These are phyloP conservation scores for Aegilops bicornis DNA, from an alignment of 176 grass and related monocot species.

Conservation along the genomic window DNA sequence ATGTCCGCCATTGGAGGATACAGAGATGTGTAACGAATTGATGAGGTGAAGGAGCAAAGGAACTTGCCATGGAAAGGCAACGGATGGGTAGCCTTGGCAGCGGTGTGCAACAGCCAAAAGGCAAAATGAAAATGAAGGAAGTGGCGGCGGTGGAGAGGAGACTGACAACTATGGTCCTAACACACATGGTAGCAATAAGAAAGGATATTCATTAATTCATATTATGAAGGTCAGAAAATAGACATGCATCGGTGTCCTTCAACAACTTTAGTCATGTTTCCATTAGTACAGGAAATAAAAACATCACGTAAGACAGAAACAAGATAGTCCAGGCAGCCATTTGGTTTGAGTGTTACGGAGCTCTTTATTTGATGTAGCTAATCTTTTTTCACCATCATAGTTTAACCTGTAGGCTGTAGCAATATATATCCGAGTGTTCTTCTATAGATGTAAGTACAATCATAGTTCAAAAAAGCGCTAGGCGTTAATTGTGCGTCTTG, in stretches of 20 bases:
- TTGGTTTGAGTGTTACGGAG: constrained; percentile 88
- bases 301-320: constrained; percentile 78
- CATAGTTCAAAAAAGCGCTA: too few relatives aligned
- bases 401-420: constrained; percentile 86
- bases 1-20: too few relatives aligned
- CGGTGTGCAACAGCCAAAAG: too few relatives aligned
- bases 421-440: constrained; percentile 78
- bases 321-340: constrained; percentile 97
- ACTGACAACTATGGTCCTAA: too few relatives aligned
- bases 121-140: too few relatives aligned
- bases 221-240: constrained; percentile 2
- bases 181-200: neutral
- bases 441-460: constrained; percentile 69
- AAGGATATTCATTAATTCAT: neutral
- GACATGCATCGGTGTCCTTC: constrained; percentile 82
- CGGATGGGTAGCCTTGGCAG: too few relatives aligned
- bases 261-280: constrained; percentile 97
- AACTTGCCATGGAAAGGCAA: too few relatives aligned
- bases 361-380: constrained; percentile 58
- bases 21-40: too few relatives aligned
- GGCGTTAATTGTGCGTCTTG: too few relatives aligned
- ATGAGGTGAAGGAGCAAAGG: too few relatives aligned
- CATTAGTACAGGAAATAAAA: constrained; percentile 89
- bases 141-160: too few relatives aligned
- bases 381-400: constrained; percentile 82